Evolutionary conservation across 768 basidiomycete genomes (phyloP), one percentile per base, ranked within the genome.

Genomic region (Psilocybe subaeruginosa): DNA sequence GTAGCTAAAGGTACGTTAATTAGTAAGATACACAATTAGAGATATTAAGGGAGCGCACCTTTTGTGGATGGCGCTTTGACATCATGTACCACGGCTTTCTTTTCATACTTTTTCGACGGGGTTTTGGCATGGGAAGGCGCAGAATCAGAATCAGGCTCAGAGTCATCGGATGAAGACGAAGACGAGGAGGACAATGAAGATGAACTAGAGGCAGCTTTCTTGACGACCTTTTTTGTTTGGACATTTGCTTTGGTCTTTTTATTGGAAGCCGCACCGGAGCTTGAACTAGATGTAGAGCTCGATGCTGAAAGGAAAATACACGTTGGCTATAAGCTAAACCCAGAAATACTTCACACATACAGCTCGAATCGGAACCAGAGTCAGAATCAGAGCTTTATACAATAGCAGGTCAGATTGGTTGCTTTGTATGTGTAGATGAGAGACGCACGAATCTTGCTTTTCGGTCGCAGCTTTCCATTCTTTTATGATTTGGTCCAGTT

Each of bases 401-500:
- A 45, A 17, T 37, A n/a, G 17, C 30, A 46, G 54, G 1, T 16
- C 27, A 23, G 43, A 29, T 43, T 14, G 4, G 27, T 23, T 39
- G 16, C 12, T 31, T 16, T 31, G 17, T n/a, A 56, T 63, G 56
- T 46, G 30, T 43, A 39, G 6, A 61, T 56, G 23, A 43, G 14
- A 35, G 8, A 70, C 72, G 56, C 53, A 73, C 71, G 64, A 65
- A 27, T 62, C 66, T 29, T 70, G 58, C 47, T 72, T 68, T 30
- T 69, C 65, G 49, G 74, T 69, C 12, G 69, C 64, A 3, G 68
- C 60, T 70, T 82, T 88, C 92, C 91, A 93, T 67, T 84, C 79
- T 59, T 78, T 78, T 6, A 94, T 72, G 55, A 93, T 88, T 37
- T 83, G 81, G 52, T 89, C 87, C 65, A 94, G 72, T 14, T 80